Evolutionary conservation across 1,284 basidiomycete genomes (phyloP), one percentile per base, ranked within the genome.

Genomic region (Ustilago bromivora): DNA sequence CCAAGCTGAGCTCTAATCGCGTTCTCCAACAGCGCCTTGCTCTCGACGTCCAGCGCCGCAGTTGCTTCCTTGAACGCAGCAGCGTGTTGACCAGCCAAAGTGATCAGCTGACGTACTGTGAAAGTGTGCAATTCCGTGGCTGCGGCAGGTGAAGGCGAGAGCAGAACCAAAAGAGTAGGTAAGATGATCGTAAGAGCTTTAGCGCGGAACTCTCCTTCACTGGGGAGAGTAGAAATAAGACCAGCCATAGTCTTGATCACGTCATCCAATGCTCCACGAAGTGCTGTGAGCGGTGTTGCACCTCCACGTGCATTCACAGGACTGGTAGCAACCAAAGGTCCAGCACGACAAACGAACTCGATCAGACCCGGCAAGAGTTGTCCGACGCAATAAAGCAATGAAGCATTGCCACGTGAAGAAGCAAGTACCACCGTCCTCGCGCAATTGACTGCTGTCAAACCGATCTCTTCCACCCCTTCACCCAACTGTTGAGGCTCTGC

Each of bases 391-490:
- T 92, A 90, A 46, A 91, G 90, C 31, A 96, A 89, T n/a, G 92
- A 87, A 0, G 89, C 81, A 82, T 91, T 89, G 56, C 91, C 91
- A 7, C 90, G 23, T 34, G 75, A 76, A 3, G 69, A 66, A n/a
- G 79, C 66, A 88, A 12, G 89, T 87, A 5, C 91, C 89, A 15
- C 87, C 0, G 94, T 95, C 78, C 92, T 92, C 0, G 92, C 90
- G 82, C 96, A 97, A 80, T 98, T 94, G 1, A 93, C 90, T 3
- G 95, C 94, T 4, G 93, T 94, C n/a, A 94, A 85, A 0, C 92
- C 91, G 36, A 92, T 88, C 90, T 92, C 87, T 66, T 68, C 73
- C 52, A 51, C 61, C 12, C 47, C 60, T n/a, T 70, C 60, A 7
- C 51, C 49, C 35, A 78, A 57, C 51, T 61, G 43, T 15, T 43